Evolutionary conservation across 805 yeast species (phyloP), one percentile per base, ranked within the genome.

Genomic region (Yamadazyma scolyti): DNA sequence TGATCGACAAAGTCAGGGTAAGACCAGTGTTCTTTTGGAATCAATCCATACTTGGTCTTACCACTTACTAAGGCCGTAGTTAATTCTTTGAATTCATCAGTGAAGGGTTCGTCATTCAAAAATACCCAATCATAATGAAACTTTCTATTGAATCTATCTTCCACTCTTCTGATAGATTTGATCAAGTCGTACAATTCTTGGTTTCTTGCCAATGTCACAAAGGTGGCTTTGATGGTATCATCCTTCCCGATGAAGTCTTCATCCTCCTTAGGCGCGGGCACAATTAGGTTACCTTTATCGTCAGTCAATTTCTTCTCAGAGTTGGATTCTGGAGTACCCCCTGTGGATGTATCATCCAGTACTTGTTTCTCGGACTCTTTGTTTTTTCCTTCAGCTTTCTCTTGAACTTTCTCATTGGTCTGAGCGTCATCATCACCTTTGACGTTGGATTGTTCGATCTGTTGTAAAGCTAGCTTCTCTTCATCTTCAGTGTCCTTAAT

Each of bases 51-150:
- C 36, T 72, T 71, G 26, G 78, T 73, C 4, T 49, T 57, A 25
- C 93, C 90, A 21, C 35, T 26, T 1, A 82, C 68, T 11, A 79
- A 73, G 12, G 68, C 65, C 8, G 67, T 40, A 2, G 82, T 71
- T 18, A 62, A 54, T 19, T 59, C 52, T 37, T 61, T 70, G 52
- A 84, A 84, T 42, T 74, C 76, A 4, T 67, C 70, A 28, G 69
- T 52, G 52, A 85, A 84, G 3, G 71, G 74, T 40, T 64, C 73
- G 47, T 84, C 87, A 52, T 85, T 85, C 31, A 84, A 56, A 44
- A 84, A 84, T 3, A 82, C 79, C 87, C 89, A 84, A 53, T 83
- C 93, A 48, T 84, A 83, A 40, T 76, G 71, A 51, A 56, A 79
- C 33, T 67, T 61, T 24, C 51, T 23, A 54, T 84, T 83, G 61